Percentiles rank a stretch among this genome's conserved stretches.
Evolutionary conservation across 345 rosid species (phyloP).

Genomic region (Eucalyptus leucophloia): DNA sequence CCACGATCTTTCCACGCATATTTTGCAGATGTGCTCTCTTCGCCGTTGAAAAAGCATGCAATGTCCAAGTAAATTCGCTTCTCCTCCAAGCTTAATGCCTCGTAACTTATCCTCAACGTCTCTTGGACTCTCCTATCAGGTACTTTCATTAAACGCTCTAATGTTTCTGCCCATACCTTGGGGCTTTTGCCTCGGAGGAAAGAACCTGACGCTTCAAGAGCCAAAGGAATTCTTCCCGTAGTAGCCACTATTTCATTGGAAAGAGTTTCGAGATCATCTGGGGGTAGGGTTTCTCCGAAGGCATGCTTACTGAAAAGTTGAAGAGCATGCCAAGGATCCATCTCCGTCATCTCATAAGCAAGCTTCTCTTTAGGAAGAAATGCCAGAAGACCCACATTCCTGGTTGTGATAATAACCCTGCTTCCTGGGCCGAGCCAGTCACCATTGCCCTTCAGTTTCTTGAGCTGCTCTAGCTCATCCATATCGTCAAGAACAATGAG

Average conservation of each 20-base stretch:
- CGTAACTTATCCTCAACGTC: neutral
- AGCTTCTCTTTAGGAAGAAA: neutral
- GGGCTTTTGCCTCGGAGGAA: neutral
- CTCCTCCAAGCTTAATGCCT: neutral
- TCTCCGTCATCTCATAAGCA: neutral
- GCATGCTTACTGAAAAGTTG: neutral
- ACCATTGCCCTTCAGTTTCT: accelerated
- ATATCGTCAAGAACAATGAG: too few relatives aligned
- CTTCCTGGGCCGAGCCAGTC: too few relatives aligned
- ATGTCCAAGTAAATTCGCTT: neutral
- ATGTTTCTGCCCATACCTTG: neutral
- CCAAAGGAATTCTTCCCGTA: neutral
- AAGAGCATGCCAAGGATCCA: neutral
- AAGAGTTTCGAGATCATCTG: neutral
- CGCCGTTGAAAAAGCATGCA: neutral
- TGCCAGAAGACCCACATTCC: accelerated
- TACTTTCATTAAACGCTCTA: neutral
- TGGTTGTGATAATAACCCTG: too few relatives aligned
- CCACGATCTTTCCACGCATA: neutral
- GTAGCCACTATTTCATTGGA: neutral
- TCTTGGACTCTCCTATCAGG: neutral
- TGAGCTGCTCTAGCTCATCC: accelerated
- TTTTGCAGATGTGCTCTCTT: neutral
- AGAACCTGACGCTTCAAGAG: neutral
- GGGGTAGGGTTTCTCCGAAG: neutral